Evolutionary conservation across 108 stramenopile species (phyloP).

Genomic region (Bacterosira constricta): DNA sequence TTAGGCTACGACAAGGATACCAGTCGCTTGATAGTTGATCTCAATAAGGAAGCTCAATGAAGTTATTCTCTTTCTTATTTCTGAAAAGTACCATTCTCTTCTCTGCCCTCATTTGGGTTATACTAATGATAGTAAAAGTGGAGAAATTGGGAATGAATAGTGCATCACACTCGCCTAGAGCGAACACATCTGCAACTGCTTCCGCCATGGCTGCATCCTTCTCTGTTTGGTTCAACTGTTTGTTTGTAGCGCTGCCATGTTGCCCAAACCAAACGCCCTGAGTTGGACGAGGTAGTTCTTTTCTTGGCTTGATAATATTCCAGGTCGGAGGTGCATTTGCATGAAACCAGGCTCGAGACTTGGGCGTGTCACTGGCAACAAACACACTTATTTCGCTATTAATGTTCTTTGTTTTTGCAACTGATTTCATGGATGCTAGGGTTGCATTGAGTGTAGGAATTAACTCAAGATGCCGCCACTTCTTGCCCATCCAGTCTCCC

Average conservation of each 20-base stretch:
- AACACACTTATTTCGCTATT: conserved; percentile 22
- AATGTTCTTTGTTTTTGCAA: background rate
- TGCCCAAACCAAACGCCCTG: conserved; percentile 29
- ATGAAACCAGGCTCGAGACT: conserved; percentile 28
- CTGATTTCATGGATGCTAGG: conserved; percentile 6
- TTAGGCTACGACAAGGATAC: too few species aligned
- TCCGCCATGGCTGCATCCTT: conserved; percentile 47
- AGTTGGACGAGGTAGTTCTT: conserved; percentile 8
- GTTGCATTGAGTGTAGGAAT: conserved; percentile 1
- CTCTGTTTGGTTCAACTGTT: conserved; percentile 1
- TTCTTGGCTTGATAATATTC: conserved; percentile 21
- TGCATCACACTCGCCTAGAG: conserved; percentile 43
- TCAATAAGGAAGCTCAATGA: background rate
- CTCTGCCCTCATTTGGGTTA: conserved; percentile 14
- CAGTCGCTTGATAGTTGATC: too few species aligned
- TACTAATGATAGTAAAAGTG: conserved; percentile 14
- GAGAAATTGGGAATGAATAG: conserved; percentile 40
- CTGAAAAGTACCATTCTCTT: conserved; percentile 13
- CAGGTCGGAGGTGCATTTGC: conserved; percentile 8
- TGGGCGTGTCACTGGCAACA: conserved; percentile 22
- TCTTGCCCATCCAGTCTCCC: conserved; percentile 1
- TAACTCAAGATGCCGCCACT: conserved; percentile 21
- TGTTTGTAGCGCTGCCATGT: conserved; percentile 9
- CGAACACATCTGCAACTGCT: conserved; percentile 41
- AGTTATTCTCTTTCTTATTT: background rate